Base-by-base conservation (phyloP, 257 asterid genomes). In the Solanum sejunctum region DNA sequence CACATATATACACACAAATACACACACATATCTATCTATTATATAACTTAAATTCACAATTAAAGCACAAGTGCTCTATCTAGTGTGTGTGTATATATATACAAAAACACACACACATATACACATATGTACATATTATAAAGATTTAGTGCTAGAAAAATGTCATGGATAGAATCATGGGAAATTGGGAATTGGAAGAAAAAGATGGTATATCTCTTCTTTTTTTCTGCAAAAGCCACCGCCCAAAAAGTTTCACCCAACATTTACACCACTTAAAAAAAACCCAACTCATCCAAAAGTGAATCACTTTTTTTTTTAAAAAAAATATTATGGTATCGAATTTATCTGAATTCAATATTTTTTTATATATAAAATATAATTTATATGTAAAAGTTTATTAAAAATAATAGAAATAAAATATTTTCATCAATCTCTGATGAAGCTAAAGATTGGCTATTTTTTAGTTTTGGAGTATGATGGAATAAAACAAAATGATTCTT, bases 121-220 rank as follows among this genome's bases (percentile, higher is more conserved):
- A 3, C 4, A 49, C 0, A 49, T 11, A 49, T 43, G 7, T 43
- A 43, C 7, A 43, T 43, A 43, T 3, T 43, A 43, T 43, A 43
- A 75, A 32, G 41, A 75, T 78, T 77, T 78, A 26, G 82, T 78
- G 83, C 21, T 52, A 15, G 64, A 13, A 26, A 15, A 78, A 78
- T 78, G 83, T 87, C 84, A 54, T 54, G 85, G 85, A 87, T 78
- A 69, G 83, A 85, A 87, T 87, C 86, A 85, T 77, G 88, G 78
- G 67, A 83, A 71, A 64, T 84, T 81, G 83, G 51, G 47, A 57
- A 23, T 26, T 18, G 45, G 52, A 45, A 60, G 39, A 82, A 85
- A 84, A 85, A 78, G 81, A 83, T 85, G 80, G 79, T 51, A 28
- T 77, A 79, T 78, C 39, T 3, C 21, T 67, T 5, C 41, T 6